Evolutionary conservation across 148 eudicot species (phyloP), one percentile per base, ranked within the genome.

Genomic region (Dianthus caryophyllus): DNA sequence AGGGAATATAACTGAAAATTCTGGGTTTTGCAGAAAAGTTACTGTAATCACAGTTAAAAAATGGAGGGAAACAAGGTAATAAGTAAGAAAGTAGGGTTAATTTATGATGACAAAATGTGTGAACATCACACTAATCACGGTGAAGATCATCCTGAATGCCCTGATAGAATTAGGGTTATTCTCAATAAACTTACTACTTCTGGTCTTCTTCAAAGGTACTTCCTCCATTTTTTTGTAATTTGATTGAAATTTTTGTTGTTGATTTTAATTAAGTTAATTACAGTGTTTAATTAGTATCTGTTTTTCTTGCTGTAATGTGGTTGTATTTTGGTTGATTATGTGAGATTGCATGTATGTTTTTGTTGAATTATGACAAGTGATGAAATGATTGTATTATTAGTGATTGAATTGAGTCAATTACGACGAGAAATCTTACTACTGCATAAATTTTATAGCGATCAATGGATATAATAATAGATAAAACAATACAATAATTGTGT

Each of bases 31-130:
- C 44, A 4, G n/a, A 18, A 50, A 50, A 53, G 14, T 2, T 53
- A 3, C 29, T 53, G 2, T 11, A 22, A 22, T 60, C 21, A 60
- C 46, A 18, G 64, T 33, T 8, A 5, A 16, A 53, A 64, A 69
- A 55, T 64, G 65, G 65, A 24, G 22, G 59, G 36, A 52, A 59
- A 71, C 36, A 10, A 8, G 46, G 67, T 64, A 55, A 62, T 64
- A 53, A 61, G 30, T 6, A 82, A 77, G 18, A 84, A 88, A 9
- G 98, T 94, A 21, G 99, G 97, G 44, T 67, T 95, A 71, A 69
- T 88, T 0, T 88, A 80, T 67, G 99, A 95, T 68, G 96, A 88
- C 41, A 53, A 84, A 49, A 95, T 95, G 99, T 83, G 96, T 61
- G 74, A 83, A 49, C 99, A 95, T 67, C 61, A 52, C 44, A 74